Base-by-base conservation (phyloP, 169 alveolate species). In the Cryptosporidium ubiquitum region DNA sequence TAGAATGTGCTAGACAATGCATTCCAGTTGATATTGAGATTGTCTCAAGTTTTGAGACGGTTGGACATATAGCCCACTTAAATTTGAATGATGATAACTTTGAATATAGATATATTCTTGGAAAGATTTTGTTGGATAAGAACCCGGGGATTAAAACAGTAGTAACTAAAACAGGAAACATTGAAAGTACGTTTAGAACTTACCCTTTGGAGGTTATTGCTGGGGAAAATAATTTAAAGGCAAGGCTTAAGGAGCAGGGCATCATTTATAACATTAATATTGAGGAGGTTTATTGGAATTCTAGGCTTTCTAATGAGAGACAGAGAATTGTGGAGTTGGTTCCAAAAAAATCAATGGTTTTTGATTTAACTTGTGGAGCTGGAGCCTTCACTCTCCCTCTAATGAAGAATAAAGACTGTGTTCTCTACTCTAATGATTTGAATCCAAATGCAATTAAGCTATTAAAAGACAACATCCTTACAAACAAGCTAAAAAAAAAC, bases 291-390 rank as follows among this genome's bases (percentile, higher is more conserved):
- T 95, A 95, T 70, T 95, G 97, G 96, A 93, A 95, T 85, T 92
- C 96, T 20, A 93, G 95, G 75, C 84, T 95, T 44, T 92, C 93
- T 29, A 55, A 49, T 75, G 97, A 95, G 68, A 84, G 97, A 61
- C 91, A 69, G 9, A 84, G 96, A 69, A 91, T 95, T 29, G 85
- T 93, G 42, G 91, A 91, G 37, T 61, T 74, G 60, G 69, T 94
- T 35, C 91, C 92, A 57, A 84, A 85, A 44, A 86, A 94, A 40
- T 95, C 93, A n/a, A 91, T 95, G 1, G 89, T 95, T 26, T 94
- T 95, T 66, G 97, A 95, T 71, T 91, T 94, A 75, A 94, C 95
- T 68, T 94, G 96, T 64, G 97, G 97, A 31, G 95, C 93, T 0
- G 97, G 97, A 1, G 96, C 97, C 29, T 79, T 95, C 14, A 92